A percentile compares a stretch with the other conserved stretches of the same genome.
These are phyloP conservation scores for Hypoxylon sp. DNA, from an alignment of 2,329 filamentous ascomycete species.

Conservation along the genomic window DNA sequence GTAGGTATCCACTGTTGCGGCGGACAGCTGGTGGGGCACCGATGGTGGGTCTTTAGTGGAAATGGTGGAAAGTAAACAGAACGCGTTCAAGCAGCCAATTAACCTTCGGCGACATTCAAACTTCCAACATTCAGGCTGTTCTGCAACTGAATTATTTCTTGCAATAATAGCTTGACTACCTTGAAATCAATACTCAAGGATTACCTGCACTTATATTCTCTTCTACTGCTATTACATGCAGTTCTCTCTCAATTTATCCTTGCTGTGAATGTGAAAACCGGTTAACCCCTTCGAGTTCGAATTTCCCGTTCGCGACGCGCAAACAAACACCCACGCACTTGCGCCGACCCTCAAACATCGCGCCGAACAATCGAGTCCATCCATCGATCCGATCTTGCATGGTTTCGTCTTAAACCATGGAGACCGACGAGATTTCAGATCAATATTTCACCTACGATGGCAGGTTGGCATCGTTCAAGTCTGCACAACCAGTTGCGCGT, in stretches of 20 bases:
- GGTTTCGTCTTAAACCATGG: conserved; percentile 44
- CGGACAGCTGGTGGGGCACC: conserved; percentile 3
- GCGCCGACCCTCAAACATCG: conserved; percentile 12
- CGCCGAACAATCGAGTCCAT: conserved; percentile 6
- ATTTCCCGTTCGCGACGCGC: conserved; percentile 27
- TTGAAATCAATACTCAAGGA: neutral
- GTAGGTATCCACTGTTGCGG: neutral
- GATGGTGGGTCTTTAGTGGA: conserved; percentile 29
- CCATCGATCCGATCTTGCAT: conserved; percentile 1
- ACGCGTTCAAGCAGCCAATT: conserved; percentile 51
- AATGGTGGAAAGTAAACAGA: conserved; percentile 52
- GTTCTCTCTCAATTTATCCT: neutral
- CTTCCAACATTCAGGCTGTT: conserved; percentile 7
- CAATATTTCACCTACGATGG: conserved; percentile 77
- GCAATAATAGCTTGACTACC: conserved; percentile 5
- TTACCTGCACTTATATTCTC: conserved; percentile 6
- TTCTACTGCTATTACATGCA: neutral
- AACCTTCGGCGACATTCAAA: conserved; percentile 20
- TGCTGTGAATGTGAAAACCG: conserved; percentile 3
- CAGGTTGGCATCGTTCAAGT: conserved; percentile 85
- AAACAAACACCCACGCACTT: conserved; percentile 17
- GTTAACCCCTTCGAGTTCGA: neutral
- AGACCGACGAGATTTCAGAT: conserved; percentile 59
- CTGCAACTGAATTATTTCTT: conserved; percentile 17
- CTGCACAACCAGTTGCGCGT: conserved; percentile 73